phyloP scores from a whole-genome alignment of 345 rosid genomes.

The Eucalyptus dawsonii region DNA sequence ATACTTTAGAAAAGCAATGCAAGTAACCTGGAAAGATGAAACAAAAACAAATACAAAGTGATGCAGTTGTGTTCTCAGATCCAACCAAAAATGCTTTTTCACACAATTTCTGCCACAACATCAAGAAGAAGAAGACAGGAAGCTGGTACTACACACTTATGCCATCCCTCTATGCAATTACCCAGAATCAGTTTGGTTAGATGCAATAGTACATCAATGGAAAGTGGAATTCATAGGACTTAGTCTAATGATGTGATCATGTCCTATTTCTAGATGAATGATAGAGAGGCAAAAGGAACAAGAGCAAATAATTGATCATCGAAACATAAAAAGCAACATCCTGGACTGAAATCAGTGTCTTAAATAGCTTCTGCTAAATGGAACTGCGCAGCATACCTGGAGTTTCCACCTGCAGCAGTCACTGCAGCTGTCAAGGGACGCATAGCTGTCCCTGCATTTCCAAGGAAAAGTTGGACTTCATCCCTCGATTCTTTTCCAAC shows the following conservation, averaged over 20 bases:
- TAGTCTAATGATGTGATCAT: neutral
- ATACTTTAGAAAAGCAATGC: neutral
- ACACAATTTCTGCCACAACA: neutral
- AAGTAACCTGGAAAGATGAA: neutral
- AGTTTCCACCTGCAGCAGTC: constrained; percentile 85
- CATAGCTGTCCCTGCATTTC: constrained; percentile 97
- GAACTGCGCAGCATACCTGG: constrained; percentile 30
- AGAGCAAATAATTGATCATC: neutral
- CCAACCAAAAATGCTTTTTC: neutral
- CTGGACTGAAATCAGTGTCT: neutral
- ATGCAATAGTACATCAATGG: neutral
- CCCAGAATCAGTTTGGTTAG: neutral
- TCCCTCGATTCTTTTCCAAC: constrained; percentile 36
- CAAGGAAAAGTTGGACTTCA: constrained; percentile 76
- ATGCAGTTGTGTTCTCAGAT: neutral
- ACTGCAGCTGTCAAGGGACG: constrained; percentile 94
- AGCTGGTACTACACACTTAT: neutral
- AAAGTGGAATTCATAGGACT: neutral
- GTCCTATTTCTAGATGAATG: neutral
- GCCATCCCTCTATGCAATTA: neutral
- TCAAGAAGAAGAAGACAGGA: neutral
- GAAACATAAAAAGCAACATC: neutral
- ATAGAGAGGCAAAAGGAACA: neutral
- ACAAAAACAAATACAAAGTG: neutral
- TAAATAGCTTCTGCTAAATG: neutral